Evolutionary conservation across 257 asterid genomes (phyloP).

Genomic region (Solanum ossicruentum): DNA sequence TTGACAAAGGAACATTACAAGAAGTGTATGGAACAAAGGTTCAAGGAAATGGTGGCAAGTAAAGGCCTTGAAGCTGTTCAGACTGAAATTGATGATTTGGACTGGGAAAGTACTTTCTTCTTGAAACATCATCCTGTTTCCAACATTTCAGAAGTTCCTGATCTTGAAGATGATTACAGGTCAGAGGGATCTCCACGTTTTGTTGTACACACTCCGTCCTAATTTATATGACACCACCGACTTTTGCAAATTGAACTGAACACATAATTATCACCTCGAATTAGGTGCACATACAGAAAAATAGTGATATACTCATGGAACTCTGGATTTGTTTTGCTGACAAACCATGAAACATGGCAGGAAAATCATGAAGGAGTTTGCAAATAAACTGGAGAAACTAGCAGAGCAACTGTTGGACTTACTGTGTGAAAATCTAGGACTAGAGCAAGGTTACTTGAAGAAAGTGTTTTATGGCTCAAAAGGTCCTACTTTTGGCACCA

Average conservation of each 20-base stretch:
- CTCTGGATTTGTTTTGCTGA: not conserved
- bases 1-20: conserved; percentile 52
- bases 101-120: conserved; percentile 67
- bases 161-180: conserved; percentile 63
- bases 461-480: conserved; percentile 56
- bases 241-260: not conserved
- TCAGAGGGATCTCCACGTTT: not conserved
- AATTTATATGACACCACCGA: not conserved
- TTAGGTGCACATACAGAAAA: not conserved
- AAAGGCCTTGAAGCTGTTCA: conserved; percentile 56
- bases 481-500: conserved; percentile 68
- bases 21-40: conserved; percentile 42
- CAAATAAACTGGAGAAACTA: conserved; percentile 36
- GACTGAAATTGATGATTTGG: conserved; percentile 36
- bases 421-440: conserved; percentile 65
- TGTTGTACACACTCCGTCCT: not conserved
- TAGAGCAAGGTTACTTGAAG: conserved; percentile 60
- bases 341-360: conserved; percentile 12
- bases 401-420: conserved; percentile 57
- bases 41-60: conserved; percentile 51
- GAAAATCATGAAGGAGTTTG: conserved; percentile 58
- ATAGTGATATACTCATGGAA: not conserved
- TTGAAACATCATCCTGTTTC: conserved; percentile 54
- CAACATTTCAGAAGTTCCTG: conserved; percentile 53
- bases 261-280: not conserved